Evolutionary conservation across 2,329 filamentous ascomycete genomes (phyloP), one percentile per base, ranked within the genome.

Genomic region (Fusarium neocosmosporiellum): DNA sequence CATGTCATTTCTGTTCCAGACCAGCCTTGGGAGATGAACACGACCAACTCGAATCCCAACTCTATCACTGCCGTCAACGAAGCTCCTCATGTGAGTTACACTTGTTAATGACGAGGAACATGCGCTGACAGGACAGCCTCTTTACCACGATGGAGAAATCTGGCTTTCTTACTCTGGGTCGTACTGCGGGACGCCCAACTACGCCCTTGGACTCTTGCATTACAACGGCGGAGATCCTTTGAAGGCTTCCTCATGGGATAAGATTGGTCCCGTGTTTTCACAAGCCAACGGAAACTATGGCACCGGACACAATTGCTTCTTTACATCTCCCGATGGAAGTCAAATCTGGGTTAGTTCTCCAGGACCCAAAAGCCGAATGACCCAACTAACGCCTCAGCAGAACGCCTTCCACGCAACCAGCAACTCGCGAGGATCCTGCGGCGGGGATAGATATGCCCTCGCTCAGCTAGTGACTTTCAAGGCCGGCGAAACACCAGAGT

Each of bases 221-320:
- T 89, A 85, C 81, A 84, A 87, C 39, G 86, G 86, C 6, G 83
- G 84, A 1, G 84, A 88, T 66, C 88, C 88, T 0, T 77, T 83
- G n/a, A 67, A 78, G 10, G 73, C 78, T 1, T 76, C 75, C 2
- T 85, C 83, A 27, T 90, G 87, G 88, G 81, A 77, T 4, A 89
- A 89, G 81, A 72, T 71, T 7, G 86, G 86, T 0, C 86, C 85
- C 5, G 81, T 87, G 2, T 85, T 89, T 46, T 84, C 81, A 7
- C 84, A 82, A 50, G 86, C 85, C 2, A 88, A 89, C 66, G 87
- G 86, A 2, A 87, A 89, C 75, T 89, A 86, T 59, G 87, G 87
- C 9, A 86, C 87, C 0, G 87, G 86, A 2, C 86, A 89, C 65
- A 88, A 88, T 69, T 86, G 86, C 7, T 89, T 89, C 81, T 89